Percentiles rank a stretch among this genome's conserved stretches.
Conservation (phyloP, 78 protist genomes). For the Dictyostelium brefeldianum region DNA sequence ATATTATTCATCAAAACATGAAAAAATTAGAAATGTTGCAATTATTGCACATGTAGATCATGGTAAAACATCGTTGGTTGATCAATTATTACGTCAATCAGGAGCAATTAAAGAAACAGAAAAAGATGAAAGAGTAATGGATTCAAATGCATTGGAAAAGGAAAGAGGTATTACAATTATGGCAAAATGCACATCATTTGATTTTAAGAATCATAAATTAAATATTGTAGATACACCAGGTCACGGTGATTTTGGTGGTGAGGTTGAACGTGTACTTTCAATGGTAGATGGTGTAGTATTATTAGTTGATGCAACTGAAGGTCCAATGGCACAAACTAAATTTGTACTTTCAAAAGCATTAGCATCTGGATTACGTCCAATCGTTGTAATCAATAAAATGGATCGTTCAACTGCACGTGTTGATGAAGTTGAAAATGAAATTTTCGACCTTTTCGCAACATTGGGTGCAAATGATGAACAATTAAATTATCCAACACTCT, state of each 20-base stretch:
- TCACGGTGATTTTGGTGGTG: slow-evolving; percentile 96
- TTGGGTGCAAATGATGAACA: slow-evolving; percentile 93
- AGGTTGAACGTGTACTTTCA: slow-evolving; percentile 91
- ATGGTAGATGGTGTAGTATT: slow-evolving; percentile 94
- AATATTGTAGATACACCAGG: slow-evolving; percentile 96
- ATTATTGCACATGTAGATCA: slow-evolving; percentile 89
- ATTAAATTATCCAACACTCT: slow-evolving; percentile 91
- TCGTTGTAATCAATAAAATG: slow-evolving; percentile 95
- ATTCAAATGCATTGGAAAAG: slow-evolving; percentile 84
- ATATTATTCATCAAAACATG: not conserved
- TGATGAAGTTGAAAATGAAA: slow-evolving; percentile 87
- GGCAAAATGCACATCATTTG: slow-evolving; percentile 87
- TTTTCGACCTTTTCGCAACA: slow-evolving; percentile 89
- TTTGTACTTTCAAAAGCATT: slow-evolving; percentile 95
- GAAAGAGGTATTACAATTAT: slow-evolving; percentile 96
- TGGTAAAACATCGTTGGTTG: slow-evolving; percentile 83
- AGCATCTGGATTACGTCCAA: slow-evolving; percentile 81
- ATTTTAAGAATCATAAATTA: slow-evolving; percentile 62
- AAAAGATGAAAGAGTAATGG: slow-evolving; percentile 84
- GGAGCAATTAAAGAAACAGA: slow-evolving; percentile 57
- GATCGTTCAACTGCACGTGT: slow-evolving; percentile 88
- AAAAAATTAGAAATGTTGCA: slow-evolving; percentile 85
- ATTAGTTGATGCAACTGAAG: slow-evolving; percentile 96
- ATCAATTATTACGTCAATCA: slow-evolving; percentile 72
- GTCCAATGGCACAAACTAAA: slow-evolving; percentile 95